phyloP scores from a whole-genome alignment of 2,329 filamentous ascomycete species.

The Diatrype stigma region DNA sequence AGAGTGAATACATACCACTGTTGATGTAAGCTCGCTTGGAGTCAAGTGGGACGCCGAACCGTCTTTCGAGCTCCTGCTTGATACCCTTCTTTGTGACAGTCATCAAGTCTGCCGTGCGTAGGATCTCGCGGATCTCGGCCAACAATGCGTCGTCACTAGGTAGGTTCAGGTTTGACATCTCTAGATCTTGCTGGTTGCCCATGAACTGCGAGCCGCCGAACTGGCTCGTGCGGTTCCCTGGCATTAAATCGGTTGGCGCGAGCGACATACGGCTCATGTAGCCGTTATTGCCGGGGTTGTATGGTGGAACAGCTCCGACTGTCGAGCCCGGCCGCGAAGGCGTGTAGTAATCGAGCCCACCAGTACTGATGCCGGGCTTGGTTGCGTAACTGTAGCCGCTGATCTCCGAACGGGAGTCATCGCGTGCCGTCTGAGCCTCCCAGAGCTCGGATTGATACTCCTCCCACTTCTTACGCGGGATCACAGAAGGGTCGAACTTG shows the following conservation, averaged over 20 bases:
- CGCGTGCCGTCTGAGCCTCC: slow-evolving; percentile 84
- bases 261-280: slow-evolving; percentile 73
- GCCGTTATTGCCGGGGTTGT: slow-evolving; percentile 35
- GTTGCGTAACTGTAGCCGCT: slow-evolving; percentile 96
- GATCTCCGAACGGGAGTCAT: slow-evolving; percentile 77
- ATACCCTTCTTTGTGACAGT: slow-evolving; percentile 98
- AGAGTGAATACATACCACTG: slow-evolving; percentile 61
- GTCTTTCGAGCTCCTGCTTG: slow-evolving; percentile 85
- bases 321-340: slow-evolving; percentile 55
- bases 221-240: slow-evolving; percentile 55
- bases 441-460: slow-evolving; percentile 97
- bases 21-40: slow-evolving; percentile 90
- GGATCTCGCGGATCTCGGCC: slow-evolving; percentile 90
- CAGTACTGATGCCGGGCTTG: slow-evolving; percentile 58
- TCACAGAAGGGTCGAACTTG: slow-evolving; percentile 89
- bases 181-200: slow-evolving; percentile 61
- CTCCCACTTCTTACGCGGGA: slow-evolving; percentile 98
- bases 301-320: slow-evolving; percentile 40
- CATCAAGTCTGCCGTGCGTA: slow-evolving; percentile 92
- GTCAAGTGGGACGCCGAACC: slow-evolving; percentile 84
- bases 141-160: slow-evolving; percentile 87
- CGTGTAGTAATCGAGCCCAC: slow-evolving; percentile 65
- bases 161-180: slow-evolving; percentile 72
- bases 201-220: slow-evolving; percentile 58
- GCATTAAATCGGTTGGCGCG: slow-evolving; percentile 67